Evolutionary conservation across 164 flowering plant species (phyloP).

Genomic region (grape (Vitis vinifera)): ASM3070453v1 NC_081818.1:26583501-26584000

Average conservation of each 20-base stretch:
- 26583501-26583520: slow-evolving; percentile 48
- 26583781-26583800: too few relatives aligned
- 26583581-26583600: neutral
- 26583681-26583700: slow-evolving; percentile 27
- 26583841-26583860: too few relatives aligned
- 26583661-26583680: slow-evolving; percentile 31
- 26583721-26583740: neutral
- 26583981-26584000: too few relatives aligned
- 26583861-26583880: too few relatives aligned
- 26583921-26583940: too few relatives aligned
- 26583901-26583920: too few relatives aligned
- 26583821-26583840: too few relatives aligned
- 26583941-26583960: too few relatives aligned
- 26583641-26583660: slow-evolving; percentile 83
- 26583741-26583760: neutral
- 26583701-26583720: neutral
- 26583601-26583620: slow-evolving; percentile 77
- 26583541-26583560: neutral
- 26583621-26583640: slow-evolving; percentile 87
- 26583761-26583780: too few relatives aligned
- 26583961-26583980: too few relatives aligned
- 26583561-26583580: neutral
- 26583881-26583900: too few relatives aligned
- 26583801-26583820: too few relatives aligned
- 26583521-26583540: neutral